Conservation (phyloP, 257 asterid genomes). For the Henckelia pumila region DNA sequence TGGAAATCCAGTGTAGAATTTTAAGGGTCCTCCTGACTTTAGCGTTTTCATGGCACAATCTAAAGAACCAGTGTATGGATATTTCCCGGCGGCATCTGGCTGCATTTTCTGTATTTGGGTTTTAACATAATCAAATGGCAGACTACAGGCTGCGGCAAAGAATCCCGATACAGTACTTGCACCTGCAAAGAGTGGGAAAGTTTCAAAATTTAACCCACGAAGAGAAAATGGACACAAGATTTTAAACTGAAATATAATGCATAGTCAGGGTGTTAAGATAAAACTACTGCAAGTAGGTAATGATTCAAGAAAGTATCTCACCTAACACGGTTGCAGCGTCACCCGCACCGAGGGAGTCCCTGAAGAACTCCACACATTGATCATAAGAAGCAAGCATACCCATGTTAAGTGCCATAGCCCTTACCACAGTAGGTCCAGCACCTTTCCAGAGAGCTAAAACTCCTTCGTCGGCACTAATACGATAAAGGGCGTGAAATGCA, state of each 20-base stretch:
- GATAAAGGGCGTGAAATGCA: constrained; percentile 84
- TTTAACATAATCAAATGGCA: constrained; percentile 90
- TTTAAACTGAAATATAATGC: neutral
- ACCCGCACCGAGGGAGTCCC: constrained; percentile 65
- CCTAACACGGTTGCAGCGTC: constrained; percentile 81
- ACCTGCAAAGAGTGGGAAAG: constrained; percentile 37
- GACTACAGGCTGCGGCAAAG: constrained; percentile 89
- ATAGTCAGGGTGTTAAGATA: neutral
- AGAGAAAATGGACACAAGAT: neutral
- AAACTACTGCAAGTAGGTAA: neutral
- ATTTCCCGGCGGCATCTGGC: constrained; percentile 82
- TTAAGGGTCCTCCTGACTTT: constrained; percentile 77
- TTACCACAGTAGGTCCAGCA: constrained; percentile 96
- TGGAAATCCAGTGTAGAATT: constrained; percentile 92
- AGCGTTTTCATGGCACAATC: constrained; percentile 80
- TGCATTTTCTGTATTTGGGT: constrained; percentile 98
- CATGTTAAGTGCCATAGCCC: constrained; percentile 99
- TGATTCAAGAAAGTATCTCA: constrained; percentile 27
- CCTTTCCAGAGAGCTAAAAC: constrained; percentile 95
- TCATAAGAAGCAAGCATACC: constrained; percentile 99
- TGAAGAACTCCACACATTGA: constrained; percentile 79
- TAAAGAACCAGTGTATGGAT: constrained; percentile 78
- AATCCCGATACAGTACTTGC: constrained; percentile 91
- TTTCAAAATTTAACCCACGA: neutral
- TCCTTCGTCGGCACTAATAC: constrained; percentile 80